Evolutionary conservation across 148 eudicot species (phyloP).

Genomic region (Vaccinium myrtillus): DNA sequence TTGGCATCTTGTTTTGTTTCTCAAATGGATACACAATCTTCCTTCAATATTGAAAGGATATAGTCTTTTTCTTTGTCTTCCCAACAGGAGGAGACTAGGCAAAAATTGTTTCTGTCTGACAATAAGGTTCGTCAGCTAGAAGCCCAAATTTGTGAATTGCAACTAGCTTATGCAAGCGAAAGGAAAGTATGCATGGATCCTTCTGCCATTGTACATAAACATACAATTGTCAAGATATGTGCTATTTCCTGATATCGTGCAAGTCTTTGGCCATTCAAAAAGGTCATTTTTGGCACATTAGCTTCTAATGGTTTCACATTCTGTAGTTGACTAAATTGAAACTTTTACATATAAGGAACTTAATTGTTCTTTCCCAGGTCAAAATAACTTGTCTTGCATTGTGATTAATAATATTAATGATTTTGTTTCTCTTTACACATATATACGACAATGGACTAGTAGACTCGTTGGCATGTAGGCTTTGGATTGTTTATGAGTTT

Average conservation of each 20-base stretch:
- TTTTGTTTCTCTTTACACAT: no score
- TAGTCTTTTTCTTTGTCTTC: background rate
- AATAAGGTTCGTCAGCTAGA: constrained; percentile 84
- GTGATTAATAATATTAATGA: no score
- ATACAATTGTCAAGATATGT: background rate
- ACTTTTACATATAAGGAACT: no score
- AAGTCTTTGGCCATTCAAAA: background rate
- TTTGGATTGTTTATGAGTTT: no score
- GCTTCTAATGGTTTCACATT: no score
- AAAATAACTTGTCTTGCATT: no score
- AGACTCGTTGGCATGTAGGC: no score
- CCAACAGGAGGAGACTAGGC: constrained; percentile 77
- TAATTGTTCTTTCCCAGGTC: no score
- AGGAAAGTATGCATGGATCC: constrained; percentile 41
- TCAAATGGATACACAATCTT: constrained; percentile 1
- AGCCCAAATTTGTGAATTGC: constrained; percentile 59
- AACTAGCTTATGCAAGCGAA: constrained; percentile 42
- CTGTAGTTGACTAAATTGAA: no score
- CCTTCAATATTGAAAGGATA: background rate
- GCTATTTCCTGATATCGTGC: constrained; percentile 4
- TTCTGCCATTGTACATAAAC: background rate
- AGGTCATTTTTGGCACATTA: no score
- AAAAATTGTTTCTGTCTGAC: constrained; percentile 70
- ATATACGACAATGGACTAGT: no score
- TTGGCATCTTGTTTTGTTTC: background rate